Base-by-base conservation (phyloP, 352 stramenopile genomes). In the Blastocystis sp. region DNA sequence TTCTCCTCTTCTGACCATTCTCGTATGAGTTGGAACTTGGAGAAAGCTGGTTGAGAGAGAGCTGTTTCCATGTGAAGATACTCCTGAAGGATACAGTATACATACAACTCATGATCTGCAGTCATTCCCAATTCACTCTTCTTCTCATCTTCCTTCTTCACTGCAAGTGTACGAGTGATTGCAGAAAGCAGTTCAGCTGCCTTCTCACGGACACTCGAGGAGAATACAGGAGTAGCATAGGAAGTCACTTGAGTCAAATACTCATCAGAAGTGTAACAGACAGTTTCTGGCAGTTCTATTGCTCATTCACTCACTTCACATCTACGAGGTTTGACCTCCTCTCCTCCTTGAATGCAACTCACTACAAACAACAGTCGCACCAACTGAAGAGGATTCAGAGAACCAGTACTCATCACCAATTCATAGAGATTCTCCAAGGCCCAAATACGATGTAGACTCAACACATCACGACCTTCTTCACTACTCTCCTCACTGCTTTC, bases 341-440 rank as follows among this genome's bases (percentile, higher is more conserved):
- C 37, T 1, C 42, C 42, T 29, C 14, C 27, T 51, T 78, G 24
- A 24, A 59, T 7, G 42, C 66, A 78, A 51, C 66, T 29, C 19
- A 56, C 21, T 16, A 37, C 43, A n/a, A 78, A 51, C 42, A 78
- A 5, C 2, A 78, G 4, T 12, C 66, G 66, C 5, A 37, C n/a
- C 37, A 78, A 32, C 66, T 56, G 32, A n/a, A 57, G 24, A 14
- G 43, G 19, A 35, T 78, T 39, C 12, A 78, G 21, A 43, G 37
- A 54, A 7, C 9, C 32, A 12, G 37, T 29, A 29, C 24, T 78
- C 66, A 37, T 42, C 35, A 78, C n/a, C 37, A 78, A 29, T 12
- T 59, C 7, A 39, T 78, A 78, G 32, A 78, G 43, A 27, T 29
- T 78, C 16, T 78, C 42, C 66, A 78, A 51, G 24, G 66, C 66